Percentiles rank a stretch among this genome's conserved stretches.
Evolutionary conservation across 2,329 filamentous ascomycete species (phyloP).

Genomic region (Zymoseptoria passerinii): DNA sequence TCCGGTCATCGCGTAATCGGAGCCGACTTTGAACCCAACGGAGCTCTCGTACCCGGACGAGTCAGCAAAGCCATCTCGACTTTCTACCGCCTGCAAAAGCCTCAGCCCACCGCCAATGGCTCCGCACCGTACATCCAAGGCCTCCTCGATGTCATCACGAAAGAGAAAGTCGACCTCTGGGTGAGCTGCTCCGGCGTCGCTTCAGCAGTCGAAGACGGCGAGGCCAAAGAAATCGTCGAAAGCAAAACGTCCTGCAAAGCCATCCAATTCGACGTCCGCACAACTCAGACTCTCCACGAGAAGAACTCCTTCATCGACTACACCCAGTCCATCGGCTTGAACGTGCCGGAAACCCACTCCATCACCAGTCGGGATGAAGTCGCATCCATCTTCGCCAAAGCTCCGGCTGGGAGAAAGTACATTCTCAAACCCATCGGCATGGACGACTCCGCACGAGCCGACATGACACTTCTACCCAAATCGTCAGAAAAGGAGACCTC

Average conservation of each 20-base stretch:
- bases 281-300: conserved; percentile 53
- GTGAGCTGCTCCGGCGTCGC: conserved; percentile 64
- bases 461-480: conserved; percentile 59
- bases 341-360: conserved; percentile 36
- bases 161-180: conserved; percentile 61
- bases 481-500: conserved; percentile 46
- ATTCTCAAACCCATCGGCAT: conserved; percentile 60
- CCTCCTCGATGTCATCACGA: conserved; percentile 50
- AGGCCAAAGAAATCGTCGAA: conserved; percentile 55
- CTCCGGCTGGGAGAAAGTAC: conserved; percentile 40
- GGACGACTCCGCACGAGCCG: conserved; percentile 50
- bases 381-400: conserved; percentile 2
- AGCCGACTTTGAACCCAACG: conserved; percentile 51
- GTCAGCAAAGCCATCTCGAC: conserved; percentile 49
- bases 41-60: conserved; percentile 41
- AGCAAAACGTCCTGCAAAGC: conserved; percentile 50
- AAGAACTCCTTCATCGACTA: conserved; percentile 58
- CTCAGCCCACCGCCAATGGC: conserved; percentile 25
- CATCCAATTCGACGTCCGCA: conserved; percentile 53
- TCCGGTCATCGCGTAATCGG: conserved; percentile 63
- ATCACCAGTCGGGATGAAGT: conserved; percentile 37
- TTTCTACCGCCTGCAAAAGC: conserved; percentile 45
- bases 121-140: conserved; percentile 46
- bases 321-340: conserved; percentile 46
- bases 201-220: conserved; percentile 57